phyloP scores from a whole-genome alignment of 1,139 yeast species.

The Zygoascus meyerae region DNA sequence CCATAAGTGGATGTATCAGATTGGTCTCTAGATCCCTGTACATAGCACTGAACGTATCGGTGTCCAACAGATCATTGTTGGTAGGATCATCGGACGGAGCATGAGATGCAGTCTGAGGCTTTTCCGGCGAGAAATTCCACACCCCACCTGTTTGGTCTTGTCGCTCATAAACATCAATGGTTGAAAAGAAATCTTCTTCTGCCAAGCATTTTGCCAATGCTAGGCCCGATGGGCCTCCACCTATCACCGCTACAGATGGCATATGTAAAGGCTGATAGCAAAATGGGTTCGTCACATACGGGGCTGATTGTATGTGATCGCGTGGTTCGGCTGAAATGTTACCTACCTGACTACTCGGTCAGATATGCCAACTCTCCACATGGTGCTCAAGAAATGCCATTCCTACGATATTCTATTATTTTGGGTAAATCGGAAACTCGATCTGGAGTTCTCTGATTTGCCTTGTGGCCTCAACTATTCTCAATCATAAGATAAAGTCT shows the following conservation, averaged over 20 bases:
- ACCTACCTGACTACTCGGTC: no score
- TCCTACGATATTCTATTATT: no score
- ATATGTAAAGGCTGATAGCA: not conserved
- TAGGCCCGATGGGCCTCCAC: slow-evolving; percentile 68
- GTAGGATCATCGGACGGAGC: slow-evolving; percentile 17
- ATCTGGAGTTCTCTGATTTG: no score
- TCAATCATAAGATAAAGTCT: no score
- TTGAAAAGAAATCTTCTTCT: slow-evolving; percentile 41
- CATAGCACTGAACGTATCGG: slow-evolving; percentile 34
- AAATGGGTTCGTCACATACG: not conserved
- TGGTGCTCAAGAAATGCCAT: no score
- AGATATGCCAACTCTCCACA: no score
- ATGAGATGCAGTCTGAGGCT: slow-evolving; percentile 4
- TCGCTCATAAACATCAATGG: slow-evolving; percentile 47
- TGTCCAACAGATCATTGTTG: slow-evolving; percentile 18
- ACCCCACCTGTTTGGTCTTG: slow-evolving; percentile 47
- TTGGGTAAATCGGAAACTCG: no score
- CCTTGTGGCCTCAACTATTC: no score
- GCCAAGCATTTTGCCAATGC: slow-evolving; percentile 51
- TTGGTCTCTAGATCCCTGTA: slow-evolving; percentile 55
- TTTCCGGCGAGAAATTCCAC: slow-evolving; percentile 35
- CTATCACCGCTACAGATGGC: slow-evolving; percentile 32
- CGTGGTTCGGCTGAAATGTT: no score
- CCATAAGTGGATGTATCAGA: slow-evolving; percentile 54
- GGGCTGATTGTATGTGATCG: not conserved